Percentiles rank a stretch among this genome's conserved stretches.
phyloP scores from a whole-genome alignment of 139 green algal genomes.

The Ulvella scutata region DNA sequence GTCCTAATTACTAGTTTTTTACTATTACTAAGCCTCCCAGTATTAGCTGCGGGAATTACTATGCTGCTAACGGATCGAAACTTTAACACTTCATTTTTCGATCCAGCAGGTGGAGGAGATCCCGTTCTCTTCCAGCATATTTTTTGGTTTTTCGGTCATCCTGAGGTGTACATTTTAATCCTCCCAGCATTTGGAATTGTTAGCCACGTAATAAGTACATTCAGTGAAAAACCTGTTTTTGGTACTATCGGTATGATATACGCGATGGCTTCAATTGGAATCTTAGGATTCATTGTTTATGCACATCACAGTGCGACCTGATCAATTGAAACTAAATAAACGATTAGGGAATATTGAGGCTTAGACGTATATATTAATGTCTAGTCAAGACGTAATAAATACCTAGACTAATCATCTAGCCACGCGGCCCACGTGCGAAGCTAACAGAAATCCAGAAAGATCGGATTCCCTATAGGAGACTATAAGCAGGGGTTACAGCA shows the following conservation, averaged over 20 bases:
- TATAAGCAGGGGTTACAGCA: too few species aligned
- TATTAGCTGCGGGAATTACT: too few species aligned
- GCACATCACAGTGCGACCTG: not conserved
- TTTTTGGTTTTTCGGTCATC: slow-evolving; percentile 8
- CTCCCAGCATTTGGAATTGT: slow-evolving; percentile 42
- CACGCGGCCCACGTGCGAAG: too few species aligned
- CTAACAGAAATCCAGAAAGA: too few species aligned
- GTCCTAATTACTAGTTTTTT: not conserved
- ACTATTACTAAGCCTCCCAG: not conserved
- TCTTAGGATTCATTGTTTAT: not conserved
- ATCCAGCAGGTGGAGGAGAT: slow-evolving; percentile 6
- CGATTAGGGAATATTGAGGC: too few species aligned
- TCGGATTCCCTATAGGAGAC: too few species aligned
- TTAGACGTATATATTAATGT: too few species aligned
- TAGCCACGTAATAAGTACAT: slow-evolving; percentile 32
- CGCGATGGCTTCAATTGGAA: slow-evolving; percentile 5
- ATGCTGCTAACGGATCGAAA: too few species aligned
- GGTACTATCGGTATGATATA: slow-evolving; percentile 22
- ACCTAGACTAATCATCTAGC: too few species aligned
- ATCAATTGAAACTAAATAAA: not conserved
- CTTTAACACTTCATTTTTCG: slow-evolving; percentile 13
- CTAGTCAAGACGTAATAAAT: too few species aligned
- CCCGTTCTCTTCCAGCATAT: slow-evolving; percentile 10
- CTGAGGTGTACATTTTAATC: slow-evolving; percentile 39
- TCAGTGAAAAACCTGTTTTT: slow-evolving; percentile 42